Base-by-base conservation (phyloP, 2,329 filamentous ascomycete species). In the Botrytis elliptica region DNA sequence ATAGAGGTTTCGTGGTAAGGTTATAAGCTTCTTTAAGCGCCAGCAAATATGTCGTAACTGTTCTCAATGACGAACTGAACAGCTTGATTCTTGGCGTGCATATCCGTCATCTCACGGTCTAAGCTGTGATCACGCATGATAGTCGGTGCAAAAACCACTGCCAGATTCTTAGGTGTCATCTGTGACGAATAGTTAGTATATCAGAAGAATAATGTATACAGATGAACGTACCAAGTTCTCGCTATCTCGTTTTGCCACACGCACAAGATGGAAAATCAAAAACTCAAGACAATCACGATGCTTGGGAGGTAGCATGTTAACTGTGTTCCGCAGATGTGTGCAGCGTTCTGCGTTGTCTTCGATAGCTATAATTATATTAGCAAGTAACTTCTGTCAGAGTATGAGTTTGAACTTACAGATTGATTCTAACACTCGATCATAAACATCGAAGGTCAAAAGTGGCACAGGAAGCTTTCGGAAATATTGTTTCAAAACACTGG, bases 141-240 rank as follows among this genome's bases (percentile, higher is more conserved):
- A 1, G 96, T 99, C 12, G 96, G 96, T 14, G 96, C 96, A 81
- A 99, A 99, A 55, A 99, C 96, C 60, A 99, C 96, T 5, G 96
- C 94, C 75, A 98, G 85, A 81, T 99, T 99, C 84, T 97, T 93
- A 73, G 95, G 93, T 38, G 94, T 97, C 96, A 99, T 99, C 90
- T 93, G 75, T 3, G 64, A 20, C 64, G 42, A 5, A 74, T 82
- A 5, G 74, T 83, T 76, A 84, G 80, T 55, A 52, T 4, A 36
- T 64, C 6, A 59, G 18, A 16, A 33, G 22, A 57, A 33, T 55
- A 25, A 44, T 46, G 40, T 40, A 9, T n/a, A n/a, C 14, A 62
- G 55, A 20, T 33, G n/a, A 57, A 84, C 90, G 78, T 86, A 93
- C 91, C 82, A 98, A 83, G 81, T 98, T 98, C 81, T 97, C 92